phyloP scores from a whole-genome alignment of 768 basidiomycete species.

The Kwoniella mangroviensis region DNA sequence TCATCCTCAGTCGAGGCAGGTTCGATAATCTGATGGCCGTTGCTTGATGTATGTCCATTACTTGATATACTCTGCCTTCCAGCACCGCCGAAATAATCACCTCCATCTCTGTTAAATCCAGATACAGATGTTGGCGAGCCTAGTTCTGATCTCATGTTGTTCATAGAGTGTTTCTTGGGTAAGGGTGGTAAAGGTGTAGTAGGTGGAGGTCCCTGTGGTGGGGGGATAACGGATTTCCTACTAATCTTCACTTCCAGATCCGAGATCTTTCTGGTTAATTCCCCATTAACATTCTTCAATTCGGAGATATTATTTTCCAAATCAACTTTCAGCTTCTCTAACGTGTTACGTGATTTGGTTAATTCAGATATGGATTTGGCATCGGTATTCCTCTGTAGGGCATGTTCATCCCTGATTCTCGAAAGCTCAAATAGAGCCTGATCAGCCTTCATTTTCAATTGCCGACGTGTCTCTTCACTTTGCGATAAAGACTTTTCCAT shows the following conservation, averaged over 20 bases:
- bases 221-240: constrained; percentile 21
- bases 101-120: constrained; percentile 5
- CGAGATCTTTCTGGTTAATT: constrained; percentile 26
- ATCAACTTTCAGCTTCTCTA: constrained; percentile 28
- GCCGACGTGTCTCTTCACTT: constrained; percentile 44
- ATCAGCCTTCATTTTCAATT: constrained; percentile 50
- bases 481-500: constrained; percentile 35
- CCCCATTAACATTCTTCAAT: constrained; percentile 28
- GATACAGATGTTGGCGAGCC: neutral
- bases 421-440: constrained; percentile 47
- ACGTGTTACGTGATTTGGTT: constrained; percentile 1
- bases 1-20: neutral
- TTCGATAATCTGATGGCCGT: neutral
- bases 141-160: constrained; percentile 1
- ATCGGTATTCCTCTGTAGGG: constrained; percentile 37
- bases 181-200: constrained; percentile 42
- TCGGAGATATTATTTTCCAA: constrained; percentile 37
- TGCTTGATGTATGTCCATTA: constrained; percentile 5
- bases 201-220: constrained; percentile 49
- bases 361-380: constrained; percentile 34
- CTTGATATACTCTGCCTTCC: constrained; percentile 7
- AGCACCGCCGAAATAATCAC: constrained; percentile 12
- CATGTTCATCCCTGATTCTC: constrained; percentile 40
- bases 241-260: constrained; percentile 36
- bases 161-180: constrained; percentile 18